phyloP scores from a whole-genome alignment of 2,329 filamentous ascomycete genomes.

The Fusarium agapanthi region DNA sequence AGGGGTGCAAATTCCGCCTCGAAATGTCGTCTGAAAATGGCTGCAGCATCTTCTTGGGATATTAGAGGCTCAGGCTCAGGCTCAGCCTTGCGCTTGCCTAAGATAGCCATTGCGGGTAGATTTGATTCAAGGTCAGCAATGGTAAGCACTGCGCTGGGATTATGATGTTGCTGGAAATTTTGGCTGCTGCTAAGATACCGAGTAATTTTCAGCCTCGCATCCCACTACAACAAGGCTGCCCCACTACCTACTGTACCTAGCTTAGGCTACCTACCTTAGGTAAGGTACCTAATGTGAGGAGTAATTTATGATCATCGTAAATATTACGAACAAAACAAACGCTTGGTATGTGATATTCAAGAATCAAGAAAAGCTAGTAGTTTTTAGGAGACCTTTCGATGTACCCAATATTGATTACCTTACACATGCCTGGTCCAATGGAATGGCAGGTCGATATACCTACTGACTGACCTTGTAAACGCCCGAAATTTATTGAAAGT shows the following conservation, averaged over 20 bases:
- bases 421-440: neutral
- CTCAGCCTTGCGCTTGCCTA: slow-evolving; percentile 60
- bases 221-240: slow-evolving; percentile 38
- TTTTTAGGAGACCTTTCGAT: neutral
- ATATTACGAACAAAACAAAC: neutral
- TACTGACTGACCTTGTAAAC: neutral
- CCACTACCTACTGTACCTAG: too few relatives aligned
- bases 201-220: slow-evolving; percentile 36
- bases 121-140: neutral
- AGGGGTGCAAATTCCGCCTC: slow-evolving; percentile 88
- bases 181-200: neutral
- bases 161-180: slow-evolving; percentile 25
- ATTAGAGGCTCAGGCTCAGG: slow-evolving; percentile 40
- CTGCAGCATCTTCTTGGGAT: slow-evolving; percentile 67
- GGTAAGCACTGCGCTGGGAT: neutral
- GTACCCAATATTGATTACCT: neutral
- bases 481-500: neutral
- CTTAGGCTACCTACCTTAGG: neutral
- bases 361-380: too few relatives aligned
- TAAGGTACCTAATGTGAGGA: too few relatives aligned
- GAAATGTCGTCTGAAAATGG: slow-evolving; percentile 84
- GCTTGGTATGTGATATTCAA: neutral
- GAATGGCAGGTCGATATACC: neutral
- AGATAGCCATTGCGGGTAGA: slow-evolving; percentile 50
- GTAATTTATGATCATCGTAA: neutral